Conservation (phyloP, 208 protist species). For the Acanthamoeba lenticulata region DNA sequence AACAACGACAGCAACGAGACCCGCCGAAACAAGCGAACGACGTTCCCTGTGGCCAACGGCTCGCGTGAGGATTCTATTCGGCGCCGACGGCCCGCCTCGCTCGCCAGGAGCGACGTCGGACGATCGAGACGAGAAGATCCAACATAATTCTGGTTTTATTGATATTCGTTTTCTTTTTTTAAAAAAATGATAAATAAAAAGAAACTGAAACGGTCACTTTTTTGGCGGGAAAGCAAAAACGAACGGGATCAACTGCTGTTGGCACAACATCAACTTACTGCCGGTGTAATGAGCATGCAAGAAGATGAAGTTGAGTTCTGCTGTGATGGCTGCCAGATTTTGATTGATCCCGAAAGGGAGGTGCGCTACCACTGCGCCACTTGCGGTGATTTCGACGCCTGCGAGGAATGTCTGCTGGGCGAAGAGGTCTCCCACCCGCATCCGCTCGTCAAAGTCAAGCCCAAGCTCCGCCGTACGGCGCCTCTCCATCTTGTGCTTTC, state of each 20-base stretch:
- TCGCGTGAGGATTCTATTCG: no score
- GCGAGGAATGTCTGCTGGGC: slow-evolving; percentile 28
- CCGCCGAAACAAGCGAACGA: neutral
- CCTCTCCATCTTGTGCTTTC: neutral
- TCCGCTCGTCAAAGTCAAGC: slow-evolving; percentile 20
- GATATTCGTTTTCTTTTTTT: no score
- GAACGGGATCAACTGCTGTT: no score
- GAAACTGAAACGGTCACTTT: no score
- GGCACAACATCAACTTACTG: no score
- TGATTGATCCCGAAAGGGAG: slow-evolving; percentile 42
- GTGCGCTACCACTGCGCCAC: slow-evolving; percentile 22
- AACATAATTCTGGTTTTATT: no score
- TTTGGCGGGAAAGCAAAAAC: no score
- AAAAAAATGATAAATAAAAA: no score
- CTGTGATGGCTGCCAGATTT: slow-evolving; percentile 17
- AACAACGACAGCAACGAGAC: no score
- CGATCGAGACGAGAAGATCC: neutral
- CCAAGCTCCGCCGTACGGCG: neutral
- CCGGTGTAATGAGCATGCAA: no score
- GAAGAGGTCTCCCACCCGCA: slow-evolving; percentile 43
- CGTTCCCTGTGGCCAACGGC: neutral
- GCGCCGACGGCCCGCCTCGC: neutral
- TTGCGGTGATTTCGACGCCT: slow-evolving; percentile 43
- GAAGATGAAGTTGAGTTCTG: slow-evolving; percentile 35
- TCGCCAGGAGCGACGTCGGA: neutral